These are phyloP conservation scores for Punica granatum DNA, from an alignment of 345 rosid genomes.

Conservation along the genomic window DNA sequence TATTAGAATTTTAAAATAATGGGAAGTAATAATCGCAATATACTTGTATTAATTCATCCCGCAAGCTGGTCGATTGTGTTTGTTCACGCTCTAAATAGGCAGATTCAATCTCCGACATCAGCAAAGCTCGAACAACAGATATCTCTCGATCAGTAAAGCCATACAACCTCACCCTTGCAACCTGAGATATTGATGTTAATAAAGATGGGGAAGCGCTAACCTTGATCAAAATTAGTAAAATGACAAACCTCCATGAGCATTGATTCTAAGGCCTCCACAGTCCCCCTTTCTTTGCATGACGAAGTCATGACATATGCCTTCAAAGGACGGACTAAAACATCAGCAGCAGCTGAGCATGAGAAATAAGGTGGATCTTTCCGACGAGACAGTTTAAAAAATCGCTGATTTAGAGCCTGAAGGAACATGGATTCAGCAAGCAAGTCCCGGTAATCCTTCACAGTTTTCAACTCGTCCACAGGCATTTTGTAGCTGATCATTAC, in stretches of 20 bases:
- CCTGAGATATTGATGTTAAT: constrained; percentile 33
- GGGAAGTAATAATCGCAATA: constrained; percentile 3
- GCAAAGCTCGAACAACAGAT: constrained; percentile 65
- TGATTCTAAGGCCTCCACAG: constrained; percentile 71
- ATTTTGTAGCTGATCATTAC: constrained; percentile 86
- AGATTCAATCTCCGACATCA: constrained; percentile 88
- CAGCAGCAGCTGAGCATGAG: constrained; percentile 85
- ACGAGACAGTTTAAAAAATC: constrained; percentile 78
- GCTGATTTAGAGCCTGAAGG: constrained; percentile 69
- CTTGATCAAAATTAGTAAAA: constrained; percentile 3
- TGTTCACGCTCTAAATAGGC: constrained; percentile 96
- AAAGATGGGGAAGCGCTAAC: constrained; percentile 10
- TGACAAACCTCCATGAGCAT: constrained; percentile 72
- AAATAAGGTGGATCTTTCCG: constrained; percentile 76
- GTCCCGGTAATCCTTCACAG: constrained; percentile 68
- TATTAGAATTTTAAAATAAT: constrained; percentile 10
- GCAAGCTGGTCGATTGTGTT: constrained; percentile 77
- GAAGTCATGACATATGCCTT: constrained; percentile 81
- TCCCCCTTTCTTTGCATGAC: constrained; percentile 76
- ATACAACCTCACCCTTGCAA: constrained; percentile 80
- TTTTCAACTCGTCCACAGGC: constrained; percentile 59
- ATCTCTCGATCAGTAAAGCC: constrained; percentile 95
- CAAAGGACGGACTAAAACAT: constrained; percentile 59
- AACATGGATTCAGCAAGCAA: constrained; percentile 83
- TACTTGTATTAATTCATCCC: constrained; percentile 88